Base-by-base conservation (phyloP, 345 rosid genomes). In the Noccaea caerulescens region DNA sequence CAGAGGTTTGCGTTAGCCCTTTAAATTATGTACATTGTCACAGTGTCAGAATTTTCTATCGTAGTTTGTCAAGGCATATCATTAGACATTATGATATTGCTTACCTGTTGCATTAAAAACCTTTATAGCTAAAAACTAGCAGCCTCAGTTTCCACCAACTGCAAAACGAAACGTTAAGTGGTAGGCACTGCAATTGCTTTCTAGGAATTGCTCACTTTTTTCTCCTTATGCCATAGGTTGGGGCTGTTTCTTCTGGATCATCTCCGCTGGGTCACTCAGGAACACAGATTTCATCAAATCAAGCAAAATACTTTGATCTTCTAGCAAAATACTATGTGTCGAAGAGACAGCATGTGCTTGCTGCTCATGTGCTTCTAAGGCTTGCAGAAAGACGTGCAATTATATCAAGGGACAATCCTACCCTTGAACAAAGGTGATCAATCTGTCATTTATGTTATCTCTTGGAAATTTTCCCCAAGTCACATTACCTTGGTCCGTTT, bases 311-410 rank as follows among this genome's bases (percentile, higher is more conserved):
- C 80, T 81, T 86, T 75, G 97, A 91, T 80, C 92, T 94, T 54
- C 84, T 91, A 80, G 98, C 93, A 20, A 86, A 88, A 25, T 94
- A 91, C 80, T 94, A 94, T 79, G 98, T 94, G 77, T 81, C 82
- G 49, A 91, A 89, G 86, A 81, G 98, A 57, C 98, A 94, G 70
- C 99, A 94, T 76, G 42, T 84, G 54, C 99, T 94, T 82, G 98
- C 99, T 42, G 96, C 99, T 68, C 98, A 89, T 80, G 84, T 92
- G 39, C 77, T 94, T 78, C 80, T 94, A 66, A 84, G 96, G 84
- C 89, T 94, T 71, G 97, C 96, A 66, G 99, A 94, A 83, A 83
- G 90, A 73, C 93, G 91, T 45, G 78, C 98, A 43, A 69, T 77
- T 63, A 87, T 81, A 69, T 77, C 76, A 45, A 86, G 83, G 67